Percentiles rank a stretch among this genome's conserved stretches.
phyloP scores from a whole-genome alignment of 1,284 basidiomycete genomes.

The Phellinidium pouzarii region DNA sequence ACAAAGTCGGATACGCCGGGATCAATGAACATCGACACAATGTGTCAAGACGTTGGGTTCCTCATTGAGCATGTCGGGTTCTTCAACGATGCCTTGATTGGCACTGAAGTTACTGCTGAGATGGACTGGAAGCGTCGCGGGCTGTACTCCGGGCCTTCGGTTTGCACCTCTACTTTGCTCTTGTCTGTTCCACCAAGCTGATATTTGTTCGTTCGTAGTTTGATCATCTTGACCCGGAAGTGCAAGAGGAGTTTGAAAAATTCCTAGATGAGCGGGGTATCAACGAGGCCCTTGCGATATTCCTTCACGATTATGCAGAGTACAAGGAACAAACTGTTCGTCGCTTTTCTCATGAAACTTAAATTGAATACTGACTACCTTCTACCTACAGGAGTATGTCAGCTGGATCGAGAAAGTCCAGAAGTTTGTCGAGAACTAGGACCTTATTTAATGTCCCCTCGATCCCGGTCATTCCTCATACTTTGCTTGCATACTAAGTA shows the following conservation, averaged over 20 bases:
- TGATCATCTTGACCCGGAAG: slow-evolving; percentile 79
- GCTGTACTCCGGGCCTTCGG: slow-evolving; percentile 83
- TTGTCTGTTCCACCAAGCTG: not conserved
- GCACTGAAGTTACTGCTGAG: slow-evolving; percentile 77
- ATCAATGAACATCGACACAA: slow-evolving; percentile 73
- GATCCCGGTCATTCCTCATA: not conserved
- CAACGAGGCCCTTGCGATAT: slow-evolving; percentile 72
- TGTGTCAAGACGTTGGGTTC: slow-evolving; percentile 81
- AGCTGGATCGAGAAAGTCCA: slow-evolving; percentile 84
- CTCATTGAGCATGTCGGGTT: slow-evolving; percentile 85
- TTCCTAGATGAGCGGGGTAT: slow-evolving; percentile 86
- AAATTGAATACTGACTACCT: slow-evolving; percentile 6
- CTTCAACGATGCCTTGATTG: slow-evolving; percentile 71
- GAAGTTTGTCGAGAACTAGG: slow-evolving; percentile 63
- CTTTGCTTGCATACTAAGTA: not conserved
- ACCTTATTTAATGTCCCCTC: not conserved
- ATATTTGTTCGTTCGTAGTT: slow-evolving; percentile 38
- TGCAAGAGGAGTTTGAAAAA: slow-evolving; percentile 84
- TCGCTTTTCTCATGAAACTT: slow-evolving; percentile 15
- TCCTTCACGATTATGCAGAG: slow-evolving; percentile 81
- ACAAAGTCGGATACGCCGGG: slow-evolving; percentile 62
- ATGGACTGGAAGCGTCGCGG: slow-evolving; percentile 91
- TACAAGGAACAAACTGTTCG: slow-evolving; percentile 84
- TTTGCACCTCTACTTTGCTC: not conserved
- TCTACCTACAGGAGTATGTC: slow-evolving; percentile 72